Percentiles rank a stretch among this genome's conserved stretches.
Evolutionary conservation across 2,329 filamentous ascomycete species (phyloP).

Genomic region (Parafenestella ontariensis): DNA sequence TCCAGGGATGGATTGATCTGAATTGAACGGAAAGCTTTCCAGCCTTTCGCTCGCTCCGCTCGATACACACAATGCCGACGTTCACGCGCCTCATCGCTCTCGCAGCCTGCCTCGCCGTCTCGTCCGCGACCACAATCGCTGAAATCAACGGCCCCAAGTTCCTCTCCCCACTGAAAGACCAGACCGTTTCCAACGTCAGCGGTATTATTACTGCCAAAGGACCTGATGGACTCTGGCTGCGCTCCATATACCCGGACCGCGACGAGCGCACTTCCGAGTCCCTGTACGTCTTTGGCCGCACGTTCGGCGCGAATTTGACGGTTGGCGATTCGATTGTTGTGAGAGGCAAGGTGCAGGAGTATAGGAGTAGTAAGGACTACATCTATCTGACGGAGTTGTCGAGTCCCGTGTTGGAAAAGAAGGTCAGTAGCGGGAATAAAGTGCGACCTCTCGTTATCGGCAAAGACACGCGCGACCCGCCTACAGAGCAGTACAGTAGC

Average conservation of each 20-base stretch:
- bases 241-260: constrained; percentile 64
- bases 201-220: constrained; percentile 71
- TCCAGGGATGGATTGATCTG: no score
- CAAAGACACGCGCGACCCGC: constrained; percentile 63
- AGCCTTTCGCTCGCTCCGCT: background rate
- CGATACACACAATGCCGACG: constrained; percentile 13
- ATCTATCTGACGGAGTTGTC: constrained; percentile 70
- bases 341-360: constrained; percentile 67
- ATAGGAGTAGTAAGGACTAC: constrained; percentile 63
- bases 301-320: constrained; percentile 59
- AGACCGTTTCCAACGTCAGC: constrained; percentile 64
- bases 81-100: constrained; percentile 23
- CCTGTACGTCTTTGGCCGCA: constrained; percentile 68
- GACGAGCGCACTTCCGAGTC: constrained; percentile 68
- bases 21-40: no score
- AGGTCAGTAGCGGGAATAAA: constrained; percentile 61
- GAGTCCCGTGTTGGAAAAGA: constrained; percentile 60
- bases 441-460: constrained; percentile 69
- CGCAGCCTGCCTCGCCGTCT: constrained; percentile 22
- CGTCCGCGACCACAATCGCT: constrained; percentile 46
- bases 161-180: constrained; percentile 66
- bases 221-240: constrained; percentile 68
- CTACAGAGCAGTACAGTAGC: constrained; percentile 66
- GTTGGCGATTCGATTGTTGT: constrained; percentile 70
- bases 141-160: constrained; percentile 74